Evolutionary conservation across 1,139 yeast species (phyloP).

Genomic region (Hyphopichia wangnamkhiaoensis): DNA sequence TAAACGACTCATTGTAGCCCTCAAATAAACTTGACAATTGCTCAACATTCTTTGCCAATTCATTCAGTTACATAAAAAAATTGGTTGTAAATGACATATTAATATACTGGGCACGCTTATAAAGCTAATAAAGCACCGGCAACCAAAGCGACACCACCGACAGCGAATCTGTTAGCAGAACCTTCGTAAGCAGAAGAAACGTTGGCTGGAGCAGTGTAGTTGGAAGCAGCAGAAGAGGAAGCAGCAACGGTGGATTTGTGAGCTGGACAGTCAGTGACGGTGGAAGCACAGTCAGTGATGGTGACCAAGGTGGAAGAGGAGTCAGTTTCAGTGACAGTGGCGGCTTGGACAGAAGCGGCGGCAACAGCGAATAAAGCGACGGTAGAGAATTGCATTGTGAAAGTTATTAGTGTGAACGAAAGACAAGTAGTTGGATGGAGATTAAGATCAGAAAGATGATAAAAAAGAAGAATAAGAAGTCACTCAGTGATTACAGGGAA

Average conservation of each 20-base stretch:
- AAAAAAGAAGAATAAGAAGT: constrained; percentile 4
- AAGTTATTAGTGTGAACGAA: constrained; percentile 17
- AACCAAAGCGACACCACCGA: constrained; percentile 29
- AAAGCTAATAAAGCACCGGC: constrained; percentile 30
- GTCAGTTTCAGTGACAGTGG: constrained; percentile 23
- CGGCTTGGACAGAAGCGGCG: constrained; percentile 20
- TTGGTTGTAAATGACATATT: not conserved
- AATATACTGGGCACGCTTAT: constrained; percentile 3
- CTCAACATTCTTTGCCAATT: not conserved
- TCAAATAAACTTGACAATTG: not conserved
- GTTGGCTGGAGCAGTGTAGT: constrained; percentile 10
- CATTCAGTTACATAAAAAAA: constrained; percentile 1
- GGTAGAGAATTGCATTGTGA: constrained; percentile 11
- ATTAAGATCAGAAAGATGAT: constrained; percentile 8
- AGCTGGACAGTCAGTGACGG: constrained; percentile 33
- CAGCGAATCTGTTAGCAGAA: constrained; percentile 19
- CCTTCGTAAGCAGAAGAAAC: constrained; percentile 18
- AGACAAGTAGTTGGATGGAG: constrained; percentile 17
- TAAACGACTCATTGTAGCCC: not conserved
- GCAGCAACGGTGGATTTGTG: constrained; percentile 9
- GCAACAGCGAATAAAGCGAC: constrained; percentile 9
- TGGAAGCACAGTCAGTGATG: constrained; percentile 29
- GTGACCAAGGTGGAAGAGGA: constrained; percentile 26
- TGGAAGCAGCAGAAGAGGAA: constrained; percentile 10
- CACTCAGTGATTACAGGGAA: not conserved